Conservation (phyloP, 2,329 filamentous ascomycete species). For the Penicillium aurantiogriseum region DNA sequence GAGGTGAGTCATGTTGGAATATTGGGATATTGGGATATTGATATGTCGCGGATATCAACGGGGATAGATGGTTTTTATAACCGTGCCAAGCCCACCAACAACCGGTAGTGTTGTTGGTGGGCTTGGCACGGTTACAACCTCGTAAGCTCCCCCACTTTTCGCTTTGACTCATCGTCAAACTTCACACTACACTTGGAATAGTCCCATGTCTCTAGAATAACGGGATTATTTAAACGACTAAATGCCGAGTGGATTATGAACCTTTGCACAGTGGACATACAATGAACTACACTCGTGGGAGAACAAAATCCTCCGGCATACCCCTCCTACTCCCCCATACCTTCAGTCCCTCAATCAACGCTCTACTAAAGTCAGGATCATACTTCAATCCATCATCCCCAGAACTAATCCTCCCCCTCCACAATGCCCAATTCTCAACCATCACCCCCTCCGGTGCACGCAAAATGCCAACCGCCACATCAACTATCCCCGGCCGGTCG, state of each 20-base stretch:
- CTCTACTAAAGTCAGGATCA: constrained; percentile 20
- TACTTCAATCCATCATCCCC: constrained; percentile 21
- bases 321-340: constrained; percentile 19
- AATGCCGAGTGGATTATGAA: not conserved
- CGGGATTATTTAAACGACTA: not conserved
- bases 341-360: constrained; percentile 20
- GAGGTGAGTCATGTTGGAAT: constrained; percentile 26
- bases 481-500: constrained; percentile 38
- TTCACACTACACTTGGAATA: not conserved
- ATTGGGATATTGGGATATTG: not conserved
- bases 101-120: no score
- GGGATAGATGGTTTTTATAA: not conserved
- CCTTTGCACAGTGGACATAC: not conserved
- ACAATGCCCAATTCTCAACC: constrained; percentile 46
- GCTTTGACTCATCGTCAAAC: not conserved
- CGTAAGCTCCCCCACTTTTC: not conserved
- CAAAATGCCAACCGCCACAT: constrained; percentile 46
- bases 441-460: constrained; percentile 40
- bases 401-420: constrained; percentile 35
- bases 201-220: not conserved
- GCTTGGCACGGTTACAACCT: no score
- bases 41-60: not conserved
- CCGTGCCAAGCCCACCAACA: no score
- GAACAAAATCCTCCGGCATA: constrained; percentile 15
- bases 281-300: not conserved